Evolutionary conservation across 1,284 basidiomycete genomes (phyloP), one percentile per base, ranked within the genome.

Genomic region (Amylostereum areolatum): DNA sequence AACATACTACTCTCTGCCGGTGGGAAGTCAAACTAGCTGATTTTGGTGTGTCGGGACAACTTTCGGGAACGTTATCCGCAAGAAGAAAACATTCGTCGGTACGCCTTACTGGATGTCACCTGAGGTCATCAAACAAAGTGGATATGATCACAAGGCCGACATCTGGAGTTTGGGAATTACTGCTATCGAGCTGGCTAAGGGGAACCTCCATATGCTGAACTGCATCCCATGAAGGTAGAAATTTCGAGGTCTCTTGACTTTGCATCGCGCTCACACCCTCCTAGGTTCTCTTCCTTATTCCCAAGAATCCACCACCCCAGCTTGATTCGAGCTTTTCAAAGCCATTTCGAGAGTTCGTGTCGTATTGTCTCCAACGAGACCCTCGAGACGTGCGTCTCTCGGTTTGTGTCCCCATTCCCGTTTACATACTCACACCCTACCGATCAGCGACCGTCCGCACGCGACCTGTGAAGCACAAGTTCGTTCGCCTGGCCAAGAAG

Each of bases 91-190:
- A 0, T 97, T 98, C 64, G 95, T 98, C 46, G 92, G 96, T 30
- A 96, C 95, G 11, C 92, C 92, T 2, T 96, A 95, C 64, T 97
- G 94, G 94, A 99, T 99, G 96, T 94, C 92, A 25, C 96, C 96
- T 5, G 96, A 99, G 66, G 96, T 99, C 25, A 98, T 99, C 75
- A 98, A 98, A 69, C 96, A 99, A 71, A 96, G 92, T 54, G 97
- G 97, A 6, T 99, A 99, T 67, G 96, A 98, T 62, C 90, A 95
- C 67, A 98, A 97, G 65, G 96, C 96, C 9, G 96, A 99, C 66
- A 97, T 99, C 46, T 97, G 94, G 94, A 92, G 88, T 66, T 71
- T 96, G 57, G 92, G 92, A 4, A 99, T 99, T 64, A 98, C 96
- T 4, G 92, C 94, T 9, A 97, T 99, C 59, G 96, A 99, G 67